phyloP scores from a whole-genome alignment of 345 rosid species.

The Ceriops tagal region DNA sequence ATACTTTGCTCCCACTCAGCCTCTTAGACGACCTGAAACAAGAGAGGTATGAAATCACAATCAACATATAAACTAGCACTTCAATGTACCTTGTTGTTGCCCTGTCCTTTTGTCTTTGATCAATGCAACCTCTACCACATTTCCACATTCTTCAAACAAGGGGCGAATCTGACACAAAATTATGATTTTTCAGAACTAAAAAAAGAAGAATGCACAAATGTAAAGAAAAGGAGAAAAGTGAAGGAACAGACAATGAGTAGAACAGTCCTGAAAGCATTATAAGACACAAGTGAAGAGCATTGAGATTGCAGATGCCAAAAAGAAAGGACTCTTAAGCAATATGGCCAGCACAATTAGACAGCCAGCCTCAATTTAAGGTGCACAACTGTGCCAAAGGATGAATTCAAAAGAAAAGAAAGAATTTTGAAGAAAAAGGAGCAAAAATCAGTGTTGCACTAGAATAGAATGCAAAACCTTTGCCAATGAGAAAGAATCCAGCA shows the following conservation, averaged over 20 bases:
- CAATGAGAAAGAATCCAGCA: too few relatives aligned
- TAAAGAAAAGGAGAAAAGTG: not conserved
- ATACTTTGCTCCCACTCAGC: slow-evolving; percentile 86
- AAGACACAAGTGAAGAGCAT: too few relatives aligned
- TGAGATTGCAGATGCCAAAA: too few relatives aligned
- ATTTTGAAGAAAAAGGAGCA: too few relatives aligned
- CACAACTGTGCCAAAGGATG: too few relatives aligned
- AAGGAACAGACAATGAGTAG: not conserved
- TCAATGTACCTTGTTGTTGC: slow-evolving; percentile 85
- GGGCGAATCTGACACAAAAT: slow-evolving; percentile 67
- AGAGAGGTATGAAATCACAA: slow-evolving; percentile 43
- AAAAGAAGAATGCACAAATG: not conserved
- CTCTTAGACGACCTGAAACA: slow-evolving; percentile 84
- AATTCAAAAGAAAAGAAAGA: too few relatives aligned
- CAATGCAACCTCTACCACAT: slow-evolving; percentile 89
- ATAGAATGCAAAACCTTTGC: too few relatives aligned
- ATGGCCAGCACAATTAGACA: too few relatives aligned
- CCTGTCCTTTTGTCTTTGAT: slow-evolving; percentile 96
- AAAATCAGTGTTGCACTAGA: too few relatives aligned
- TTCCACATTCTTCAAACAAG: slow-evolving; percentile 78
- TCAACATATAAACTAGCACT: slow-evolving; percentile 37
- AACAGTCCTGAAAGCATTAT: too few relatives aligned
- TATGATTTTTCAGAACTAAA: not conserved
- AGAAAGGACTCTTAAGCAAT: too few relatives aligned
- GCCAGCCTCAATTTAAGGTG: too few relatives aligned